Evolutionary conservation across 345 rosid genomes (phyloP).

Genomic region (Eucalyptus sp.): DNA sequence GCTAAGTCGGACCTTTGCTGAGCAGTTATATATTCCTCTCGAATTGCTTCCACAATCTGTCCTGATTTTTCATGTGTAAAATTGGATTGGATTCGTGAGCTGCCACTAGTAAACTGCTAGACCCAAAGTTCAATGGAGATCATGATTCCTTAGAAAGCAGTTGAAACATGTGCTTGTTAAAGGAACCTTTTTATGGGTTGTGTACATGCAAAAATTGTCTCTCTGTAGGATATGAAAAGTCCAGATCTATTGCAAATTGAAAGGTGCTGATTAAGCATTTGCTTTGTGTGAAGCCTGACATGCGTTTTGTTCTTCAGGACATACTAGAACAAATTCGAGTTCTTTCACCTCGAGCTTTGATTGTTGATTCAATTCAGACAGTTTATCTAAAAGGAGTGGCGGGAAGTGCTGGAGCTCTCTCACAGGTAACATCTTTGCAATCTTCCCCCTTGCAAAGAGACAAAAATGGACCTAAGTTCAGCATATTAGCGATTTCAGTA

Average conservation of each 20-base stretch:
- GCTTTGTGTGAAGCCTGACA: not conserved
- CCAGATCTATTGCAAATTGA: not conserved
- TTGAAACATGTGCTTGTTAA: not conserved
- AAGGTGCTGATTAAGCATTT: too few species aligned
- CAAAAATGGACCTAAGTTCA: too few species aligned
- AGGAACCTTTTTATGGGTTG: not conserved
- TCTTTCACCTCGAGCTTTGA: conserved; percentile 60
- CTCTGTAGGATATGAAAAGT: not conserved
- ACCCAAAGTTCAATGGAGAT: not conserved
- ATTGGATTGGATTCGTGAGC: not conserved
- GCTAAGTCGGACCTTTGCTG: not conserved
- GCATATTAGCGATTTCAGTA: too few species aligned
- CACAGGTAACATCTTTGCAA: conserved; percentile 35
- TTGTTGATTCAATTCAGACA: conserved; percentile 91
- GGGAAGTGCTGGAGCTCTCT: conserved; percentile 83
- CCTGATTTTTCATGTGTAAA: not conserved
- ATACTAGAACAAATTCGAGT: conserved; percentile 42
- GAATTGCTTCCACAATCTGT: not conserved
- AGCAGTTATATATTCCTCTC: not conserved
- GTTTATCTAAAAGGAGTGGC: conserved; percentile 57
- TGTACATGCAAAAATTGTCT: not conserved
- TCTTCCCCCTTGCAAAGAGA: not conserved
- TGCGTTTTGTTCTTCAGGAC: conserved; percentile 35
- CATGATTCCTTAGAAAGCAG: not conserved
- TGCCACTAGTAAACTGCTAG: not conserved